Evolutionary conservation across 2,329 filamentous ascomycete genomes (phyloP).

Genomic region (Venturia effusa): DNA sequence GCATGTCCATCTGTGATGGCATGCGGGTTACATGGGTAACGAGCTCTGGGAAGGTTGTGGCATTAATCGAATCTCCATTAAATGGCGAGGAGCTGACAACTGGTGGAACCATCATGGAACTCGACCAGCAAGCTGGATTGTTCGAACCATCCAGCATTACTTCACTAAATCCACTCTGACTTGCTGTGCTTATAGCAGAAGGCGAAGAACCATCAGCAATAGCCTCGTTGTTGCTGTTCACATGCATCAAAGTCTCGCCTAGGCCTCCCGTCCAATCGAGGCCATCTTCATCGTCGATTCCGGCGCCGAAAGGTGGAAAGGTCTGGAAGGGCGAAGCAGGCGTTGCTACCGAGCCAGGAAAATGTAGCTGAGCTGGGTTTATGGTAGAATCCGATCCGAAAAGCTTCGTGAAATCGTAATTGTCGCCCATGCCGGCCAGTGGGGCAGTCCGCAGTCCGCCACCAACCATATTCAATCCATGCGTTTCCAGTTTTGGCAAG

Average conservation of each 20-base stretch:
- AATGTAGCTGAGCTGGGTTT: slow-evolving; percentile 62
- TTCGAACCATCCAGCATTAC: slow-evolving; percentile 70
- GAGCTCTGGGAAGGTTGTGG: slow-evolving; percentile 63
- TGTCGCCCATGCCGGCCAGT: slow-evolving; percentile 50
- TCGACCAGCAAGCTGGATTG: slow-evolving; percentile 28
- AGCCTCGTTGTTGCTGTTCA: slow-evolving; percentile 55
- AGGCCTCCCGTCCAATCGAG: slow-evolving; percentile 82
- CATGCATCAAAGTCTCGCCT: slow-evolving; percentile 56
- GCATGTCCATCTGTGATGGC: slow-evolving; percentile 65
- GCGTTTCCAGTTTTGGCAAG: slow-evolving; percentile 75
- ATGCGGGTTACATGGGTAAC: slow-evolving; percentile 44
- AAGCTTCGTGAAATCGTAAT: slow-evolving; percentile 60
- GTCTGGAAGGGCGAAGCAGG: slow-evolving; percentile 38
- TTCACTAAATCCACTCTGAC: slow-evolving; percentile 84
- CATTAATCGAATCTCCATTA: slow-evolving; percentile 37
- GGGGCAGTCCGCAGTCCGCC: slow-evolving; percentile 68
- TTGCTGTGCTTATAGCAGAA: slow-evolving; percentile 89
- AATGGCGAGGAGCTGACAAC: slow-evolving; percentile 52
- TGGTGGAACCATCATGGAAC: slow-evolving; percentile 37
- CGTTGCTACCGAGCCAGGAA: slow-evolving; percentile 66
- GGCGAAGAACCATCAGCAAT: slow-evolving; percentile 89
- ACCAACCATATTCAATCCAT: slow-evolving; percentile 55
- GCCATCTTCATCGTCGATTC: slow-evolving; percentile 54
- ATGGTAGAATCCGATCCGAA: slow-evolving; percentile 56
- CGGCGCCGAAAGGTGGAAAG: slow-evolving; percentile 46